These are phyloP conservation scores for Tillandsia fasciculata DNA, from an alignment of 176 grass and related monocot genomes.

Conservation along the genomic window DNA sequence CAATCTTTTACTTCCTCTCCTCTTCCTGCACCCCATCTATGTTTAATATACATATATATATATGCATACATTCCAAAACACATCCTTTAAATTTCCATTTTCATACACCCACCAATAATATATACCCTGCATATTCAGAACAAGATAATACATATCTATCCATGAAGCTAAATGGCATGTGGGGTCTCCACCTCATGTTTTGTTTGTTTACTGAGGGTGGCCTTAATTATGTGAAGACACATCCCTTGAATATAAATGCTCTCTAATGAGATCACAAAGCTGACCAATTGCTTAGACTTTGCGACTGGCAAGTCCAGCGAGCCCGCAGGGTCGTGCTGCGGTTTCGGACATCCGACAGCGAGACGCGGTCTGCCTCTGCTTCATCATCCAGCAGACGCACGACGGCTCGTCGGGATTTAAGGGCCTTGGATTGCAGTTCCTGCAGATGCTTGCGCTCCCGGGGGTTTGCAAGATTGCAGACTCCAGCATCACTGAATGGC, in stretches of 20 bases:
- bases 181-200: no score
- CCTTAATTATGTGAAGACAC: no score
- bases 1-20: no score
- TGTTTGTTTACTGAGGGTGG: no score
- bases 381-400: slow-evolving; percentile 44
- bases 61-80: no score
- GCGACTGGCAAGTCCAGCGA: slow-evolving; percentile 23
- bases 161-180: no score
- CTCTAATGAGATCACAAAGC: slow-evolving; percentile 22
- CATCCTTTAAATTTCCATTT: no score
- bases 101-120: no score
- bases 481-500: slow-evolving; percentile 28
- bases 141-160: no score
- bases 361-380: slow-evolving; percentile 30
- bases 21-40: no score
- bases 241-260: slow-evolving; percentile 25
- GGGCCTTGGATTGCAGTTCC: slow-evolving; percentile 31
- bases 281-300: slow-evolving; percentile 29
- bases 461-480: slow-evolving; percentile 33
- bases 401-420: slow-evolving; percentile 15
- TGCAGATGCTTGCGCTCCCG: slow-evolving; percentile 25
- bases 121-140: no score
- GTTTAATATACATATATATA: no score
- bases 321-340: slow-evolving; percentile 18
- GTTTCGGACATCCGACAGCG: slow-evolving; percentile 20